Conservation (phyloP, 192 early-diverging fungal species). For the Rhizophagus clarus region DNA sequence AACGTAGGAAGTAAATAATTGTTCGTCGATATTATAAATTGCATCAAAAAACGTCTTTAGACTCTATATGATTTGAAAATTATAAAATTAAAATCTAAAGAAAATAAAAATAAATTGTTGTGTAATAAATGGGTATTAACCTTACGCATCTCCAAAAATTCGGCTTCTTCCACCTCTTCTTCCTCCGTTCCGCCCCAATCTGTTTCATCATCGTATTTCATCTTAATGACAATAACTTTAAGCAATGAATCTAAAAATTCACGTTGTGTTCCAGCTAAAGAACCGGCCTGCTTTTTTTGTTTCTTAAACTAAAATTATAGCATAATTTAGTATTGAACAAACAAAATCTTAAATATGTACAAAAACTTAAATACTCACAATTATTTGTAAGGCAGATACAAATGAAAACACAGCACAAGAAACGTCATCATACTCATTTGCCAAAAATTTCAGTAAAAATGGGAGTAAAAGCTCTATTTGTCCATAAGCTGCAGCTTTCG, state of each 20-base stretch:
- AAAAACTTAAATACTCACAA: constrained; percentile 58
- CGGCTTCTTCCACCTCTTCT: constrained; percentile 75
- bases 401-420: constrained; percentile 77
- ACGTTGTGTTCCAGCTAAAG: constrained; percentile 48
- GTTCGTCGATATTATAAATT: constrained; percentile 69
- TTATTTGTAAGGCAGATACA: constrained; percentile 65
- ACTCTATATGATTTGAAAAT: constrained; percentile 49
- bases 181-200: constrained; percentile 71
- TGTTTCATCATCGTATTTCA: constrained; percentile 89
- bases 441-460: constrained; percentile 77
- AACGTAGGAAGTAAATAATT: constrained; percentile 60
- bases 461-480: constrained; percentile 79
- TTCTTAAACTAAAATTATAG: constrained; percentile 48
- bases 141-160: constrained; percentile 72
- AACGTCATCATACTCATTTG: constrained; percentile 83
- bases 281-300: constrained; percentile 53
- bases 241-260: constrained; percentile 60
- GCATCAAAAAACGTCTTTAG: constrained; percentile 75
- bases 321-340: constrained; percentile 5
- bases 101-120: background rate
- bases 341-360: background rate
- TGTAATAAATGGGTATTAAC: constrained; percentile 37
- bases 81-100: constrained; percentile 20
- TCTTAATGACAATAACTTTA: constrained; percentile 75
- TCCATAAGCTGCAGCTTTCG: constrained; percentile 55